Conservation (phyloP, 352 stramenopile species). For the Phytophthora pluvialis region DNA sequence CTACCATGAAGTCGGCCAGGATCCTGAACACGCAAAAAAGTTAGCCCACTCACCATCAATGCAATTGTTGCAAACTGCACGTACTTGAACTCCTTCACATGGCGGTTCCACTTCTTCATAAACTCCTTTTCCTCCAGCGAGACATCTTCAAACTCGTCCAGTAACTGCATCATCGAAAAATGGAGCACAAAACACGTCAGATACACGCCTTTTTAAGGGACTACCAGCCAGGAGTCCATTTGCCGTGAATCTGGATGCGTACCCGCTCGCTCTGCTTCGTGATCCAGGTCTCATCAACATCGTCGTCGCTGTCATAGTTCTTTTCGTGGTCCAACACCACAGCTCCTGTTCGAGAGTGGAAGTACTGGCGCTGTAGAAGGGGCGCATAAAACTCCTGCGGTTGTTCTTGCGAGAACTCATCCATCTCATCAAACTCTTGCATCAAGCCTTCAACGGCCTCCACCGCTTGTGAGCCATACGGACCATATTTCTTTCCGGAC, state of each 20-base stretch:
- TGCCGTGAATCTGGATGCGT: constrained; percentile 2
- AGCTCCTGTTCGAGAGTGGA: constrained; percentile 84
- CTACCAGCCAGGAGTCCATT: background rate
- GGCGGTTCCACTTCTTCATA: constrained; percentile 92
- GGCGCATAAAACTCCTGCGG: constrained; percentile 74
- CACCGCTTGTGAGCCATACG: constrained; percentile 32
- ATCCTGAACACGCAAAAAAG: constrained; percentile 48
- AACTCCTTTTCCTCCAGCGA: constrained; percentile 89
- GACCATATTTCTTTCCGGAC: constrained; percentile 54
- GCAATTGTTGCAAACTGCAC: constrained; percentile 7
- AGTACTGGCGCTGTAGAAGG: constrained; percentile 86
- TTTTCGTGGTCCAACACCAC: constrained; percentile 86
- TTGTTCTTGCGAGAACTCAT: constrained; percentile 64
- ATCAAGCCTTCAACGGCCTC: constrained; percentile 64
- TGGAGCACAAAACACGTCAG: constrained; percentile 7
- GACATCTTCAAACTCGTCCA: constrained; percentile 91
- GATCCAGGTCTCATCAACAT: constrained; percentile 91
- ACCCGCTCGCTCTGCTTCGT: constrained; percentile 87
- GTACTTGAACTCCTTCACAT: constrained; percentile 80
- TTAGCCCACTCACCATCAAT: constrained; percentile 2
- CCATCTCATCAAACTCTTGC: constrained; percentile 79
- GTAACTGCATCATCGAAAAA: constrained; percentile 45
- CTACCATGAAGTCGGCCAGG: constrained; percentile 87
- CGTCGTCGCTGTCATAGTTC: constrained; percentile 88
- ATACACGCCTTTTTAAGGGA: background rate